Conservation (phyloP, 78 protist species). For the Thecamonas trahens region DNA sequence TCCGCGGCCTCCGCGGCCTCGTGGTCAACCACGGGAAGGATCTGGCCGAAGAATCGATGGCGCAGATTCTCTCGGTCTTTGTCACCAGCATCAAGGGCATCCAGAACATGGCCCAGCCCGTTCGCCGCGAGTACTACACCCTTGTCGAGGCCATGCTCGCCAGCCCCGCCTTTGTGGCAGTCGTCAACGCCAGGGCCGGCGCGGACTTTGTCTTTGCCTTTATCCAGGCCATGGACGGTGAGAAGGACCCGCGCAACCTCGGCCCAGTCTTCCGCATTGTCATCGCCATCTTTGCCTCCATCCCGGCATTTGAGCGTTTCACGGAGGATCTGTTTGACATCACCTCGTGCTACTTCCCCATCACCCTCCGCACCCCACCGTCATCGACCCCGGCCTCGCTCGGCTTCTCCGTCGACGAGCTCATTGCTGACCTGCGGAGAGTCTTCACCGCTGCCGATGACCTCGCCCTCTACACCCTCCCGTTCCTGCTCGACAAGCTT, state of each 20-base stretch:
- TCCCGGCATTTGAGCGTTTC: not conserved
- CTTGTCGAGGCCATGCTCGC: not conserved
- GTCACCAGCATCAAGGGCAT: constrained; percentile 1
- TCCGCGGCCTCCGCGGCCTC: constrained; percentile 36
- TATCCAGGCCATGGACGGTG: constrained; percentile 78
- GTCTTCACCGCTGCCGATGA: not conserved
- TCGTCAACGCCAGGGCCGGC: too few species aligned
- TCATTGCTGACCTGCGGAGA: not conserved
- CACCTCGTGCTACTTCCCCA: constrained; percentile 73
- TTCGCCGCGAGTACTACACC: not conserved
- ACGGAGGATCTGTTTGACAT: constrained; percentile 66
- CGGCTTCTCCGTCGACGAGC: constrained; percentile 1
- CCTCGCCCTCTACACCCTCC: not conserved
- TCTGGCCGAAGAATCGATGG: not conserved
- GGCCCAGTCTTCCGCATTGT: constrained; percentile 38
- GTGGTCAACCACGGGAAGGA: constrained; percentile 21
- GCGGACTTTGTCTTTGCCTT: constrained; percentile 61
- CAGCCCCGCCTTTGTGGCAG: not conserved
- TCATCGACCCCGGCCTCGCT: constrained; percentile 45
- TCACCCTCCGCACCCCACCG: constrained; percentile 81
- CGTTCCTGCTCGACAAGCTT: not conserved
- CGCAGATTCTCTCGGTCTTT: constrained; percentile 2
- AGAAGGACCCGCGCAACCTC: constrained; percentile 91
- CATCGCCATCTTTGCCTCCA: not conserved
- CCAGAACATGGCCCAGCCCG: not conserved